Base-by-base conservation (phyloP, 345 rosid species). In the Conringia planisiliqua region DNA sequence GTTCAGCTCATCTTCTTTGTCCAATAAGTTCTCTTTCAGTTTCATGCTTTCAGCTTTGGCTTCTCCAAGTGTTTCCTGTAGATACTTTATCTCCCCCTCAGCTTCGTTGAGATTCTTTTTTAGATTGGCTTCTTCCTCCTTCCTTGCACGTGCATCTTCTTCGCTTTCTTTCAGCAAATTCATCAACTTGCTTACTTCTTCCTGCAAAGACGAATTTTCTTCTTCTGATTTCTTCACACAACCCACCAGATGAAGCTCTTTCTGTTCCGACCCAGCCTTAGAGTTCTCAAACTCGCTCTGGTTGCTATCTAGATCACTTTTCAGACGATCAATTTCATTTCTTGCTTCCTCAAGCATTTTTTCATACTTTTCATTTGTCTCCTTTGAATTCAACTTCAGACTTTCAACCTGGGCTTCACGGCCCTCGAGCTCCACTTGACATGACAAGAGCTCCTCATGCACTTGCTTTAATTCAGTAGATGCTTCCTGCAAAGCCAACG, bases 401-500 rank as follows among this genome's bases (percentile, higher is more conserved):
- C 89, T 81, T 36, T 88, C 87, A 56, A 89, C 74, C 81, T 84
- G 88, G 36, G 78, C 56, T 78, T 84, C 90, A 54, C 81, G 83
- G 62, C 39, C 55, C 79, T 90, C 89, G 42, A 74, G 87, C 79
- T 90, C 93, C 8, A 59, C 86, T 83, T 81, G 86, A 77, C 77
- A 73, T 74, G 80, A 82, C 68, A 90, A 65, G 36, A 93, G 86
- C 79, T 80, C 85, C 79, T 86, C 96, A 79, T 90, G 85, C 1
- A 84, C 85, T 69, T 90, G 92, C 74, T 86, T 86, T 29, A 91
- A 86, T 85, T 93, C 98, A 12, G 78, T 76, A 47, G 93, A 87
- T 58, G 85, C 97, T 84, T 88, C 93, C 62, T 90, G 97, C 60
- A 89, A 85, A 62, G 95, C 92, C 50, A 87, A 84, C 47, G 88